phyloP scores from a whole-genome alignment of 106 monocot genomes.

The Chionographis japonica region DNA sequence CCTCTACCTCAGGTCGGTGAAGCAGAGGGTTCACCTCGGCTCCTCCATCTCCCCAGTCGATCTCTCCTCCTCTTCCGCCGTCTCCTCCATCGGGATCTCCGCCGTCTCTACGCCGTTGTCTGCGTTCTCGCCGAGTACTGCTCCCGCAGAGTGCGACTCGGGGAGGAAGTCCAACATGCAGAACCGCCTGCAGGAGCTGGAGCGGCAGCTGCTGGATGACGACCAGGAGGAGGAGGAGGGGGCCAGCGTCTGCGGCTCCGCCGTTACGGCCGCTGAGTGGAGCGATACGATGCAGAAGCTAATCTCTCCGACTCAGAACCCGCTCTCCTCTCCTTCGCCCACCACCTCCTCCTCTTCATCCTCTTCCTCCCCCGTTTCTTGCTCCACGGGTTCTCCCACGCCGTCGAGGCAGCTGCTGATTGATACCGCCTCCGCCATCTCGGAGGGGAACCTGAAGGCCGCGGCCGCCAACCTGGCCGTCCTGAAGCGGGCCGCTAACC shows the following conservation, averaged over 20 bases:
- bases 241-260: conserved; percentile 32
- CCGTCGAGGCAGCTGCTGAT: conserved; percentile 41
- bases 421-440: conserved; percentile 56
- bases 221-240: conserved; percentile 39
- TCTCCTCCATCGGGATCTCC: neutral
- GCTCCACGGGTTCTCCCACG: conserved; percentile 18
- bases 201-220: conserved; percentile 52
- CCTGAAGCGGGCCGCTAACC: conserved; percentile 42
- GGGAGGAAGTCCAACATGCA: conserved; percentile 8
- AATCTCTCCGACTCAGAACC: neutral
- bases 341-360: conserved; percentile 45
- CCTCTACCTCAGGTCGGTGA: conserved; percentile 29
- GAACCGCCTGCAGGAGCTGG: conserved; percentile 41
- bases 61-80: conserved; percentile 2
- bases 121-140: neutral
- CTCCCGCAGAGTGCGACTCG: neutral
- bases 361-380: conserved; percentile 23
- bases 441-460: conserved; percentile 42
- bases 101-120: neutral
- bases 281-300: conserved; percentile 9
- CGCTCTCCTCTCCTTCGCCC: conserved; percentile 35
- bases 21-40: conserved; percentile 5
- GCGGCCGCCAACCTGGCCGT: conserved; percentile 29
- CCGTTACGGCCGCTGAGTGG: too few species aligned
- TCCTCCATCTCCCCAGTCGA: neutral